Percentiles rank a stretch among this genome's conserved stretches.
Evolutionary conservation across 306 rosid genomes (phyloP).

Genomic region (Ceratonia siliqua): DNA sequence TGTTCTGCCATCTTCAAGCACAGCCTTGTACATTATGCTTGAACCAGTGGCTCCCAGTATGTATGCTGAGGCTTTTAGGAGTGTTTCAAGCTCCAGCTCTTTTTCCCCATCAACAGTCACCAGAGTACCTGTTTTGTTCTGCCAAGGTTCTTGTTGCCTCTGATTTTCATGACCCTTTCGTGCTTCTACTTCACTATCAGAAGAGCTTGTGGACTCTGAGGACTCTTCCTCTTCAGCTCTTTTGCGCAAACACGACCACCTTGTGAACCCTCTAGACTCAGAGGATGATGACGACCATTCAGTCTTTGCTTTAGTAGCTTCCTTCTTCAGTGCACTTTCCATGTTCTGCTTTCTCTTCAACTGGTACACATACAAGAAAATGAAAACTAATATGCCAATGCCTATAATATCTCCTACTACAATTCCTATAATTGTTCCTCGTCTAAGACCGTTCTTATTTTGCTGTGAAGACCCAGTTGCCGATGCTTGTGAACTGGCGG

Average conservation of each 20-base stretch:
- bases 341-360: conserved; percentile 49
- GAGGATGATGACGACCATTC: conserved; percentile 56
- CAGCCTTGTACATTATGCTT: conserved; percentile 95
- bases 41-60: conserved; percentile 93
- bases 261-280: conserved; percentile 65
- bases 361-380: conserved; percentile 55
- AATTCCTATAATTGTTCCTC: conserved; percentile 64
- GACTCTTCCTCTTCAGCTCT: conserved; percentile 51
- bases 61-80: conserved; percentile 83
- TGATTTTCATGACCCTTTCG: conserved; percentile 31
- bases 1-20: conserved; percentile 78
- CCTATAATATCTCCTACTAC: conserved; percentile 70
- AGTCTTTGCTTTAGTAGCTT: conserved; percentile 35
- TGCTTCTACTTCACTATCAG: conserved; percentile 36
- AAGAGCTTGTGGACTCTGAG: conserved; percentile 44
- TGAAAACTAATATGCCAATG: conserved; percentile 47
- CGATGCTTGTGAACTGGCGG: conserved; percentile 28
- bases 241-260: conserved; percentile 83
- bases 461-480: conserved; percentile 9
- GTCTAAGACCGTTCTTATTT: conserved; percentile 44
- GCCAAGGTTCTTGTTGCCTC: conserved; percentile 34
- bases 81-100: conserved; percentile 76
- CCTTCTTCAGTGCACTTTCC: conserved; percentile 40
- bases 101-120: conserved; percentile 82
- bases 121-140: conserved; percentile 61